Evolutionary conservation across 164 flowering plant species (phyloP).

Genomic region (Stephania japonica): DNA sequence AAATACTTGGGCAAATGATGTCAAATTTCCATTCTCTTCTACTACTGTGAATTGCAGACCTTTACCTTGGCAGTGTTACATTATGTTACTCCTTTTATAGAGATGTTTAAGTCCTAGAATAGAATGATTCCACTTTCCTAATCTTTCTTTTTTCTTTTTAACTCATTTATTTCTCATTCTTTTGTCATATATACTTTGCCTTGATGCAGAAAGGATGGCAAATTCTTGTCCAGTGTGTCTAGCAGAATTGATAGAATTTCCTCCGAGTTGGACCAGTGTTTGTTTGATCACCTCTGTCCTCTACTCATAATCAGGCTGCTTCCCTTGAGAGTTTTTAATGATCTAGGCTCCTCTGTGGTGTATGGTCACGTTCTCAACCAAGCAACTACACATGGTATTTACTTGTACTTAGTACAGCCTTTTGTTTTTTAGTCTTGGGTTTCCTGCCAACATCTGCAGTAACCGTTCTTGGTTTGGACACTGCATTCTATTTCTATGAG

Average conservation of each 20-base stretch:
- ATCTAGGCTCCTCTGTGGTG: constrained; percentile 43
- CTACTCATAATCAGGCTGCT: constrained; percentile 68
- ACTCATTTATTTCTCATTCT: background rate
- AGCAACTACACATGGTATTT: constrained; percentile 30
- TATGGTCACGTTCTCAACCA: constrained; percentile 42
- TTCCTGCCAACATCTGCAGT: background rate
- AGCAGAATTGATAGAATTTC: constrained; percentile 14
- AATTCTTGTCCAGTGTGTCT: constrained; percentile 17
- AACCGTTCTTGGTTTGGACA: background rate
- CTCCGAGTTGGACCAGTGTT: constrained; percentile 25
- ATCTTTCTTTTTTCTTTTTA: no score
- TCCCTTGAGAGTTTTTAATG: constrained; percentile 60
- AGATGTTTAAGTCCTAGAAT: no score
- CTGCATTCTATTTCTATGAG: constrained; percentile 3
- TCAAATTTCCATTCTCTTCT: no score
- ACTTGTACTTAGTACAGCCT: background rate
- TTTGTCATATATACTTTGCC: background rate
- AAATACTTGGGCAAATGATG: no score
- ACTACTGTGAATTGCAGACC: no score
- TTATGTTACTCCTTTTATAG: no score
- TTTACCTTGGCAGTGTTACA: no score
- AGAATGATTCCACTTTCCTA: no score
- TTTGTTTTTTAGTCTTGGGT: background rate
- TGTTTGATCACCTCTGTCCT: constrained; percentile 76
- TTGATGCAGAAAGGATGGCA: constrained; percentile 32